Evolutionary conservation across 257 asterid genomes (phyloP).

Genomic region (Capsicum pubescens): DNA sequence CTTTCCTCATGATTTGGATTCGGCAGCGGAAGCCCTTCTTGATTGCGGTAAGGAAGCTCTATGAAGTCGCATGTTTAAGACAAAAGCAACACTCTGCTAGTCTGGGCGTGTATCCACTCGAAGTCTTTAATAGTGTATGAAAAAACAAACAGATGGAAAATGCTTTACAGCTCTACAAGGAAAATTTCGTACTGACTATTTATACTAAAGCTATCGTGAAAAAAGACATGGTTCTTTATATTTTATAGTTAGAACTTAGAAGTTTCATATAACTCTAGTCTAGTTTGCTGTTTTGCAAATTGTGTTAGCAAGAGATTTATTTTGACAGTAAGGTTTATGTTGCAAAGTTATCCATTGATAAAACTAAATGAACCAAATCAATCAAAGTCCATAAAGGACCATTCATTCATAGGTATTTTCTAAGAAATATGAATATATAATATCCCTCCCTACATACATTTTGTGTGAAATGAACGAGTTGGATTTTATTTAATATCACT

Average conservation of each 20-base stretch:
- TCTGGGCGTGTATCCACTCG: background rate
- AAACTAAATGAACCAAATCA: too few relatives aligned
- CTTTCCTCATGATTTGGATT: constrained; percentile 85
- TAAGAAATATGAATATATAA: too few relatives aligned
- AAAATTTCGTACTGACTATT: background rate
- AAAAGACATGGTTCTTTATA: background rate
- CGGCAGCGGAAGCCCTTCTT: constrained; percentile 85
- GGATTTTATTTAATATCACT: too few relatives aligned
- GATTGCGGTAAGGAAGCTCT: constrained; percentile 43
- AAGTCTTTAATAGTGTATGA: background rate
- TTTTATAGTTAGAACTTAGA: background rate
- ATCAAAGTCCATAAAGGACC: too few relatives aligned
- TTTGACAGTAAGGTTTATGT: too few relatives aligned
- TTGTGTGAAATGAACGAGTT: too few relatives aligned
- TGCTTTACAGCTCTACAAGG: background rate
- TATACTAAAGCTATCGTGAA: background rate
- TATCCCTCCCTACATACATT: too few relatives aligned
- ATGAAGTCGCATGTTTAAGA: constrained; percentile 24
- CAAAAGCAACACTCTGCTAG: constrained; percentile 13
- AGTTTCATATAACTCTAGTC: background rate
- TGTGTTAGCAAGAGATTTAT: background rate
- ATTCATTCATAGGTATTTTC: too few relatives aligned
- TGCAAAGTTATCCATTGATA: too few relatives aligned
- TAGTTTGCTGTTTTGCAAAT: background rate
- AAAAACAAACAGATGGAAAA: background rate